These are phyloP conservation scores for Nakaseomyces sp. DNA, from an alignment of 1,139 yeast species.

Conservation along the genomic window DNA sequence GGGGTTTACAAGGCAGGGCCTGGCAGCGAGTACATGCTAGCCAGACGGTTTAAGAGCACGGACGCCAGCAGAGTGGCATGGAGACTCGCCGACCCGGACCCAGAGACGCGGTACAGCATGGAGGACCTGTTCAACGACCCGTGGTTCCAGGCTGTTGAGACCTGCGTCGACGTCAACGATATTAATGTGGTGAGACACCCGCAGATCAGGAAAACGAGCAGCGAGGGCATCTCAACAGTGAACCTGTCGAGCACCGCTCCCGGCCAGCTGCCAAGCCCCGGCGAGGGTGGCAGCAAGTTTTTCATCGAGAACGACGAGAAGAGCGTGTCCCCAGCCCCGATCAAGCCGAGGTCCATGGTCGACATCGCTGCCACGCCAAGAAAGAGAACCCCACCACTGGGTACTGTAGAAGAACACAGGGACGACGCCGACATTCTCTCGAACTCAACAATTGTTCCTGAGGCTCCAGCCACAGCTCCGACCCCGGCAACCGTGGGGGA, in stretches of 20 bases:
- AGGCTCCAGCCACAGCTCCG: not conserved
- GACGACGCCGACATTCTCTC: not conserved
- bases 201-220: constrained; percentile 14
- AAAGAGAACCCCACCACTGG: not conserved
- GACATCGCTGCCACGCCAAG: constrained; percentile 21
- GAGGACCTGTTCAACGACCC: constrained; percentile 50
- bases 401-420: not conserved
- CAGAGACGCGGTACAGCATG: constrained; percentile 45
- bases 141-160: constrained; percentile 53
- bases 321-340: constrained; percentile 2
- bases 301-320: not conserved
- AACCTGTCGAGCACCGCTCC: constrained; percentile 1
- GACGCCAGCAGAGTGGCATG: constrained; percentile 65
- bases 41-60: constrained; percentile 47
- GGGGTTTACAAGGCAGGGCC: constrained; percentile 47
- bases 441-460: not conserved
- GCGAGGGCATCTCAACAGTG: constrained; percentile 4
- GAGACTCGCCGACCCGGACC: constrained; percentile 63
- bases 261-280: not conserved
- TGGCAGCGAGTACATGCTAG: constrained; percentile 57
- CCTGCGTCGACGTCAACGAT: constrained; percentile 37
- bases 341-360: constrained; percentile 19
- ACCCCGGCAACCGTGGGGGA: too few species aligned
- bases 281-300: not conserved
- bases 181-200: constrained; percentile 16